Evolutionary conservation across 176 grass and related monocot genomes (phyloP), one percentile per base, ranked within the genome.

Genomic region (Aechmea fasciata): DNA sequence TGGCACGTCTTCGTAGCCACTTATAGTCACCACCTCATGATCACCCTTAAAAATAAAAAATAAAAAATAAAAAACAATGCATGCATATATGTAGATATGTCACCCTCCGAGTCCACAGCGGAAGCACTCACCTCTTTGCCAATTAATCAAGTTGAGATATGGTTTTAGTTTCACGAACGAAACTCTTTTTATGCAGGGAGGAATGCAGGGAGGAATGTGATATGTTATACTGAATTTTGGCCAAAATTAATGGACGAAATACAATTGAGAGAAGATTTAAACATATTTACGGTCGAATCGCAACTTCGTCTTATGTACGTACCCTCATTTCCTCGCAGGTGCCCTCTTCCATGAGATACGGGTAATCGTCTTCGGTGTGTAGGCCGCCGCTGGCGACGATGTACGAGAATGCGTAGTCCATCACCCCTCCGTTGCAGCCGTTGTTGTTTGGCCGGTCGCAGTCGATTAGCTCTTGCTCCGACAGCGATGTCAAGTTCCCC

Each of bases 381-480:
- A 96, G 92, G 0, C 92, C 92, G 3, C 75, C 85, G 47, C 47
- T 82, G 13, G 70, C 54, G 11, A 81, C 83, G 75, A 96, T 96
- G 85, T 75, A 96, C 10, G 75, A 66, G 77, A 96, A 96, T 7
- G 92, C 92, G 2, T 89, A 75, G 75, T 91, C 92, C 92, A 96
- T 91, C 13, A 91, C 47, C 3, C 92, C 88, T 3, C 92, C 92
- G 22, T 80, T 82, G 83, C 92, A 96, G 1, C 92, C 92, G 0
- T 80, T 91, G 85, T 96, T 91, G 1, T 79, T 80, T 9, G 85
- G 77, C 0, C 69, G 82, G 72, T 86, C 87, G 63, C 92, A 96
- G 82, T 96, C 92, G 50, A 96, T 81, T 12, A 96, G 73, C 80
- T 96, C 88, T 78, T 96, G 92, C 81, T 96, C 92, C 20, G 92